These are phyloP conservation scores for Ailanthus altissimus DNA, from an alignment of 345 rosid genomes.

Conservation along the genomic window DNA sequence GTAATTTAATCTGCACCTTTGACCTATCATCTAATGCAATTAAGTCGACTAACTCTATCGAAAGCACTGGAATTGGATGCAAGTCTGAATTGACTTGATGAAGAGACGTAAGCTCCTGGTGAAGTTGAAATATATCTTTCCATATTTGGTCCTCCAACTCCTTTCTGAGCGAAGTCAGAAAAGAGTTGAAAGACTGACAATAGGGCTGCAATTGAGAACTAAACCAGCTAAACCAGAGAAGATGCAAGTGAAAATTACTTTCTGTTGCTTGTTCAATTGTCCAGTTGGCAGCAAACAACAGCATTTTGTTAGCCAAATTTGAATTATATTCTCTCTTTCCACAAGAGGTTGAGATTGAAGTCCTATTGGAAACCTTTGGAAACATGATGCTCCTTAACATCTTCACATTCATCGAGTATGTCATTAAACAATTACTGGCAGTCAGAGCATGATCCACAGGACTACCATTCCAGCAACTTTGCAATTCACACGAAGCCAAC, in stretches of 20 bases:
- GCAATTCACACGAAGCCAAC: slow-evolving; percentile 45
- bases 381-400: slow-evolving; percentile 36
- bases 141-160: slow-evolving; percentile 79
- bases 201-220: slow-evolving; percentile 48
- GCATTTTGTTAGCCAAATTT: slow-evolving; percentile 47
- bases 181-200: slow-evolving; percentile 45
- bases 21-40: slow-evolving; percentile 36
- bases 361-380: slow-evolving; percentile 41
- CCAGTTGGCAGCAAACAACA: slow-evolving; percentile 80
- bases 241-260: slow-evolving; percentile 65
- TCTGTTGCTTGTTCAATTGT: slow-evolving; percentile 78
- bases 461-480: slow-evolving; percentile 23
- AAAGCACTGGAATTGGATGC: slow-evolving; percentile 61
- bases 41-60: slow-evolving; percentile 56
- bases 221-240: slow-evolving; percentile 70
- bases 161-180: slow-evolving; percentile 43
- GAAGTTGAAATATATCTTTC: slow-evolving; percentile 47
- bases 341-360: slow-evolving; percentile 12
- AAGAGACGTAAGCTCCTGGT: slow-evolving; percentile 45
- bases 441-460: slow-evolving; percentile 28
- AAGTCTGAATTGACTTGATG: slow-evolving; percentile 37
- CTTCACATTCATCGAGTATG: slow-evolving; percentile 42
- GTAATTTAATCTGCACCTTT: slow-evolving; percentile 29
- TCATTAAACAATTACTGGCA: slow-evolving; percentile 22
- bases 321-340: slow-evolving; percentile 26